These are phyloP conservation scores for Pulicaria dysenterica DNA, from an alignment of 129 eudicot species.

Conservation along the genomic window DNA sequence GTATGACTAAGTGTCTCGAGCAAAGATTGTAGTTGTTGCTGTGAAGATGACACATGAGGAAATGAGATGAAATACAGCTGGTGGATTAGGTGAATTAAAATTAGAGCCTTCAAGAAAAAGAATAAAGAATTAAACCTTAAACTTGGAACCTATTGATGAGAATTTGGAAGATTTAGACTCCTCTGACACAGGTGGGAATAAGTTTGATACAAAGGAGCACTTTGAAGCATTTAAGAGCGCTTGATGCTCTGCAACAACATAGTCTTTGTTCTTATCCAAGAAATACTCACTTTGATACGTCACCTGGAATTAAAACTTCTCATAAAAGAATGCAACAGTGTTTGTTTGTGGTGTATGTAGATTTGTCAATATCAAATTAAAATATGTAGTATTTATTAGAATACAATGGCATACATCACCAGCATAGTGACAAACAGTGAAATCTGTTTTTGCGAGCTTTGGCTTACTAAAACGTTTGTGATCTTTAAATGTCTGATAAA, in stretches of 20 bases:
- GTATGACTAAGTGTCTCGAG: conserved; percentile 91
- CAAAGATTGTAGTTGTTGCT: conserved; percentile 92
- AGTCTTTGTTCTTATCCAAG: conserved; percentile 93
- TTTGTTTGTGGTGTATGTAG: not conserved
- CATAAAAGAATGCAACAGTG: not conserved
- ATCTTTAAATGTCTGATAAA: conserved; percentile 80
- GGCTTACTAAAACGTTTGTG: conserved; percentile 86
- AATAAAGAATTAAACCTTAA: conserved; percentile 53
- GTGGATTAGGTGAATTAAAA: not conserved
- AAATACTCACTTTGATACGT: conserved; percentile 85
- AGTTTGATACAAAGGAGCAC: conserved; percentile 75
- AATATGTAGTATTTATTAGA: not conserved
- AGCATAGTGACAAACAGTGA: conserved; percentile 87
- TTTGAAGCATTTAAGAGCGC: conserved; percentile 79
- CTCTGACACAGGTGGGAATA: conserved; percentile 75
- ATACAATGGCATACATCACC: conserved; percentile 73
- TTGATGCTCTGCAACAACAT: conserved; percentile 94
- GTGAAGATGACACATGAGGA: conserved; percentile 28
- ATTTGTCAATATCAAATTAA: conserved; percentile 1
- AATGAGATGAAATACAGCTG: not conserved
- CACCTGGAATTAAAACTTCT: conserved; percentile 54
- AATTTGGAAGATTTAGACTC: conserved; percentile 84
- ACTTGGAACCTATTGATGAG: conserved; percentile 76
- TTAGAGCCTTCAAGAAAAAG: conserved; percentile 2
- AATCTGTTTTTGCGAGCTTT: conserved; percentile 77